Evolutionary conservation across 169 alveolate genomes (phyloP), one percentile per base, ranked within the genome.

Genomic region (Eimeria necatrix): DNA sequence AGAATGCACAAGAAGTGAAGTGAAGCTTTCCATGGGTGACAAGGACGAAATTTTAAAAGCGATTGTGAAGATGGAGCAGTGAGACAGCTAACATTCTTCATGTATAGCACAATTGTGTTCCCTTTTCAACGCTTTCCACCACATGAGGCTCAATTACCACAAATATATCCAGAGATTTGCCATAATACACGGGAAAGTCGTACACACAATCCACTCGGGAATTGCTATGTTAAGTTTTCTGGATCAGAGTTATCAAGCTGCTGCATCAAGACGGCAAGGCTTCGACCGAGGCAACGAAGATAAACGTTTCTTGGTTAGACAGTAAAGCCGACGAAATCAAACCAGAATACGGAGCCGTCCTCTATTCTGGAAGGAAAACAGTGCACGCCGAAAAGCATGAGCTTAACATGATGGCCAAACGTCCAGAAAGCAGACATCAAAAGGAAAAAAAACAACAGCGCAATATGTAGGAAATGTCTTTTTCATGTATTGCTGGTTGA

Each of bases 231-330:
- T 32, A 32, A 32, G 60, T 41, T 4, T 26, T 32, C 22, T 3
- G 12, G 4, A 1, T 85, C 80, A 85, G 92, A 46, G 80, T 85
- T 1, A 41, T 85, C 92, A 85, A 60, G 22, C 61, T 85, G 22
- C 92, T 85, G 14, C 80, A 56, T 71, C 92, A 85, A 85, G 59
- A 59, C 80, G 92, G 56, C n/a, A 85, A 56, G 59, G 56, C 92
- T 8, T 59, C 92, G 24, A 59, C 60, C 24, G 16, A 53, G n/a
- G 80, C 61, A 22, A 85, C 10, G 16, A 59, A 60, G 18, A 12
- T 85, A 8, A 78, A 85, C 61, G 32, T 85, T 16, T 85, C 92
- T 60, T 85, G 92, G 92, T 61, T 85, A 51, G 52, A 85, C 16
- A 46, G 41, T 26, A 78, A 59, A 61, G 51, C 24, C 5, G 80